Base-by-base conservation (phyloP, 345 rosid genomes). In the Citrus australasica region DNA sequence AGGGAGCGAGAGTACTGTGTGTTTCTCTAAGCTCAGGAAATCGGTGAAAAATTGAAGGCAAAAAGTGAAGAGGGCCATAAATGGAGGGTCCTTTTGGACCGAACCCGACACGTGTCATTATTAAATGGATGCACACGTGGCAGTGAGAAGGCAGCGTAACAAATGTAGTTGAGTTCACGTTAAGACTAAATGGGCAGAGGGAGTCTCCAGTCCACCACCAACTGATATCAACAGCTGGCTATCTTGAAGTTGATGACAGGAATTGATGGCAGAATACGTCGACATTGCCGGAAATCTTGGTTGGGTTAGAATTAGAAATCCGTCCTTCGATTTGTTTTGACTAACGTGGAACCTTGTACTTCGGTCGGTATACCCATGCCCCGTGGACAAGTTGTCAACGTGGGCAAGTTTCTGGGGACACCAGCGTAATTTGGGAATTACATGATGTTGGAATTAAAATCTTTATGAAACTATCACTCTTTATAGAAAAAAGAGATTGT, bases 31-130 rank as follows among this genome's bases (percentile, higher is more conserved):
- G 32, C 70, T 19, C 83, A 66, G 78, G 84, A 69, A 79, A 69
- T 69, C 2, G 79, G 83, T 81, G 84, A 84, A 30, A 30, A 68
- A 79, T 69, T 84, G 66, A 82, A 84, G 67, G 63, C 81, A 74
- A 61, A 79, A 79, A 2, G 35, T 40, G 42, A 4, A 7, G 14
- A 2, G 2, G n/a, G 25, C 16, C 33, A 66, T 66, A 51, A 76
- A 76, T 51, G 8, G 69, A 17, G n/a, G 22, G 32, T 0, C 53
- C 32, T n/a, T 25, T 2, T 0, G 8, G 14, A 17, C 16, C 60
- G 19, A 22, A 27, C 61, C 46, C 5, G n/a, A 64, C 78, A 48
- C 78, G 70, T 48, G 78, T 64, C 62, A 6, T 7, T 0, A 63
- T 63, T 74, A 13, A 64, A 42, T 21, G 5, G 7, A 0, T 2